Evolutionary conservation across 2,329 filamentous ascomycete genomes (phyloP), one percentile per base, ranked within the genome.

Genomic region (Ascochyta koolunga): DNA sequence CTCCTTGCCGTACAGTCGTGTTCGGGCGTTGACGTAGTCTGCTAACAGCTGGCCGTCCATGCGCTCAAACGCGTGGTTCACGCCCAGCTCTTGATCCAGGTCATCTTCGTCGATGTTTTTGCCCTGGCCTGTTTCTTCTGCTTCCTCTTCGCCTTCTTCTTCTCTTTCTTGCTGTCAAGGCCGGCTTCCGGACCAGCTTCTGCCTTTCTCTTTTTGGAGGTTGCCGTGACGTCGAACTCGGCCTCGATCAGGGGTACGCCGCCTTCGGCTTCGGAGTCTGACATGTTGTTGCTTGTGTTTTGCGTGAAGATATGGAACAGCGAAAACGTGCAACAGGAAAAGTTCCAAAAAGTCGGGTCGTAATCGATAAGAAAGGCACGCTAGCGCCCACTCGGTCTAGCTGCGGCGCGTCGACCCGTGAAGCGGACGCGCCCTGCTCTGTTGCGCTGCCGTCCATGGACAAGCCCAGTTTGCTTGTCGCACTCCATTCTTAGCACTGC

Each of bases 1-100:
- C 46, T 96, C 89, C 24, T 84, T 86, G 48, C 91, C 90, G 68
- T 93, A 96, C 21, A 89, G 83, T 60, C 83, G 86, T 47, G 90
- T 88, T 69, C 89, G 86, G 69, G 95, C 88, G 6, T 89, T 89
- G 58, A 97, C 81, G 72, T 96, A 87, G 72, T 97, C 93, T 1
- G 93, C 90, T 40, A 97, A 79, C 36, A 97, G 81, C 61, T 88
- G 85, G 56, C 86, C 88, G 73, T 96, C 91, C 88, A 97, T 93
- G 56, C 86, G 85, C 38, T 86, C 85, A 71, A 97, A 90, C 3
- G 89, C 85, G 60, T 85, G 86, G 76, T 97, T 96, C 62, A 97
- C 79, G 6, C 89, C 76, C 31, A 76, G 60, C 62, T 77, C 71
- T 56, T 74, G 68, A 56, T 81, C 78, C 51, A 81, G 54, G 18